A percentile compares a stretch with the other conserved stretches of the same genome.
Evolutionary conservation across 495 filamentous ascomycete species (phyloP).

Genomic region (Terfezia claveryi): DNA sequence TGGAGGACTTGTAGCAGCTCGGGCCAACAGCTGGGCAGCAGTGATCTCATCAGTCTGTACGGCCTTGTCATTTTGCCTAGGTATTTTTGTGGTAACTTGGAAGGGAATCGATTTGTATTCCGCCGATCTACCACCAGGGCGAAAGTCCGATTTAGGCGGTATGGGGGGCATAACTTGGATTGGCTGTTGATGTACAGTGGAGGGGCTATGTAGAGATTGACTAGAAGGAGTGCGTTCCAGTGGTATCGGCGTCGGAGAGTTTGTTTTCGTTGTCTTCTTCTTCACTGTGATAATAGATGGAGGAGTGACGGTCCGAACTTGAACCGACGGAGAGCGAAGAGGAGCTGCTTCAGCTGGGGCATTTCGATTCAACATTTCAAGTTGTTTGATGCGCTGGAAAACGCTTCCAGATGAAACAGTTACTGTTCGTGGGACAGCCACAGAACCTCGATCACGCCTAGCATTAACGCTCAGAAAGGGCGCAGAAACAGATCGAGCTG

Average conservation of each 20-base stretch:
- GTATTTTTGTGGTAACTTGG: neutral
- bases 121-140: neutral
- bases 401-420: slow-evolving; percentile 1
- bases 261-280: no score
- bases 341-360: neutral
- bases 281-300: no score
- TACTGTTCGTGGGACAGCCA: neutral
- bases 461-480: slow-evolving; percentile 16
- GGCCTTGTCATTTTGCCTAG: neutral
- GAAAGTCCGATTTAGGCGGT: neutral
- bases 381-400: slow-evolving; percentile 16
- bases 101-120: neutral
- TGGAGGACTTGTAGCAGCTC: no score
- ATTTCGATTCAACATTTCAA: slow-evolving; percentile 12
- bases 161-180: neutral
- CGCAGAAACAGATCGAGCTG: slow-evolving; percentile 17
- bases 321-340: neutral
- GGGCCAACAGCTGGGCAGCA: neutral
- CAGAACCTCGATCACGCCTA: neutral
- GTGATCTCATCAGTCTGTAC: neutral
- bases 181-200: neutral
- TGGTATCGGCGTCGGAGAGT: neutral
- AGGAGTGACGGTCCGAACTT: no score
- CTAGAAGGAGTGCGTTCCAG: neutral
- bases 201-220: neutral